Base-by-base conservation (phyloP, 805 yeast species). In the Myxozyma lipomycoides region DNA sequence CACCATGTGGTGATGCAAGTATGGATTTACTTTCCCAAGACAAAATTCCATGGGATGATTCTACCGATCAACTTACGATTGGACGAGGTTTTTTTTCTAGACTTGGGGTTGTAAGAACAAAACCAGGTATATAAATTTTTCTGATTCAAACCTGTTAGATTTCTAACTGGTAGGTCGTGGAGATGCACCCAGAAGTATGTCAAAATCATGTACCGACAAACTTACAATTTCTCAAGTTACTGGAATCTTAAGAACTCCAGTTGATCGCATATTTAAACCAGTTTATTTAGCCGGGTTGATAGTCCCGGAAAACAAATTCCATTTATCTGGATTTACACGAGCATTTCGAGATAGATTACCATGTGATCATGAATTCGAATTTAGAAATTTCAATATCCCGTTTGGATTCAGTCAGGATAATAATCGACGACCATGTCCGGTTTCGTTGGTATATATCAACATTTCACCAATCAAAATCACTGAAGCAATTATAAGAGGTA, bases 1-100 rank as follows among this genome's bases (percentile, higher is more conserved):
- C 83, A 0, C 97, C 97, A 0, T 90, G 98, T 70, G 98, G 98
- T 1, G 97, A 90, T 64, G 82, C 86, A 0, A 83, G 95, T 4
- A 77, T 88, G 79, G 75, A 74, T 26, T 58, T 67, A n/a, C 36
- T 68, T 0, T 61, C 64, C 23, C 51, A 70, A 2, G 55, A 55
- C n/a, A 21, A 45, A 25, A 40, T 34, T 3, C 24, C 49, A n/a
- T 45, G 55, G 51, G 48, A 51, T 5, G 26, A 25, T 1, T 43
- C 34, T 19, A n/a, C 12, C 9, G 50, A 50, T 2, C 60, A 56
- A 1, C 53, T 55, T 22, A 60, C 55, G 24, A 35, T 95, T 60
- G 97, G 97, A 0, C 66, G 95, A 36, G 77, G 76, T 32, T 72
- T 78, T 63, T 83, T 78, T 57, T 69, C 68, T 15, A 60, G 68